Base-by-base conservation (phyloP, 2,329 filamentous ascomycete species). In the Hypomyces perniciosus region DNA sequence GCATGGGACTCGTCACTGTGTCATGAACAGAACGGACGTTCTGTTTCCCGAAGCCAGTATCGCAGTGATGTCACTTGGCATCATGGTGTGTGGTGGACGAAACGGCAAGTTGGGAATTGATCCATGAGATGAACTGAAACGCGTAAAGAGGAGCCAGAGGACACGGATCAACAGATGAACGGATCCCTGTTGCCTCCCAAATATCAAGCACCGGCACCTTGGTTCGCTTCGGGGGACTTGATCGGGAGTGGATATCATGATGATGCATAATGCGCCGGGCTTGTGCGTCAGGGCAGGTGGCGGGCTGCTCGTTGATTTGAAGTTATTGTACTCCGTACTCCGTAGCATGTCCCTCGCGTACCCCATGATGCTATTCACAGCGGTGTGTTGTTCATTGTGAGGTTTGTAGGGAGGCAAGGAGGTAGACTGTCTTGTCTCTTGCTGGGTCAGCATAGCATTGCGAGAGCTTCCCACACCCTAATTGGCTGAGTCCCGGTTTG, bases 1-100 rank as follows among this genome's bases (percentile, higher is more conserved):
- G 41, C 47, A 49, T 31, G 33, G 42, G 48, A 50, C 48, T 50
- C 28, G 48, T 50, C 48, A 50, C 2, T 40, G 44, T 50, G 29
- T 42, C 34, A 27, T 35, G 20, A 45, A 44, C 42, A 45, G 34
- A 50, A 44, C 20, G 20, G 20, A 20, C 20, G 20, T 20, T 20
- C 48, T 50, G 34, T 28, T 44, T 40, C 44, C 40, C 27, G 35
- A 49, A 50, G 41, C 34, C 29, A 30, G 34, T 45, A 12, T 33
- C 39, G 40, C 35, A 35, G 33, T 8, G 33, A 8, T 35, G 3
- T 35, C 20, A 35, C 33, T 35, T 35, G 33, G 33, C 20, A 20
- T 20, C 20, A 20, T 20, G 20, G 20, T 20, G 20, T 20, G 20
- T 20, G 20, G 20, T 20, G 20, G 20, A 20, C 20, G 20, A 20